Conservation (phyloP, 176 grass and related monocot species). For the Leersia perrieri region DNA sequence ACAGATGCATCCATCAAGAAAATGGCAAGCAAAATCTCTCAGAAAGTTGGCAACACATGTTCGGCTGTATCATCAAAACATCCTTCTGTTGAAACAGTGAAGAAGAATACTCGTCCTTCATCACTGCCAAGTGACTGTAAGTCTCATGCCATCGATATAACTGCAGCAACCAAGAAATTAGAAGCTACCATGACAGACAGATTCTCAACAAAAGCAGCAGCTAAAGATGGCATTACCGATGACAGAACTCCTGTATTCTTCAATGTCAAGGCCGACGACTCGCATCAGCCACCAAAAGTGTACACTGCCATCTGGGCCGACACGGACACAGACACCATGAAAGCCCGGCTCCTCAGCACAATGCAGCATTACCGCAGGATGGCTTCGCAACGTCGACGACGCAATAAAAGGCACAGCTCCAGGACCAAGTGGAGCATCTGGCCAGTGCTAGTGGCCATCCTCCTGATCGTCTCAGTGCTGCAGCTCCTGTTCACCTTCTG, state of each 20-base stretch:
- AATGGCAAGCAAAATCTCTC: background rate
- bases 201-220: background rate
- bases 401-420: constrained; percentile 15
- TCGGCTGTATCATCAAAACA: background rate
- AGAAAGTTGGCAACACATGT: background rate
- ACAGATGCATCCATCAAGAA: background rate
- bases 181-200: background rate
- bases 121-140: too few relatives aligned
- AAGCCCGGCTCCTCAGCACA: constrained; percentile 28
- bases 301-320: constrained; percentile 38
- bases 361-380: constrained; percentile 36
- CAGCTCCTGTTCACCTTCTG: constrained; percentile 57
- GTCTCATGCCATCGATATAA: background rate
- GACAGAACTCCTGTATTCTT: background rate
- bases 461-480: constrained; percentile 48
- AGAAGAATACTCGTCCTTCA: background rate
- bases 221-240: background rate
- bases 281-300: constrained; percentile 25
- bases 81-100: background rate
- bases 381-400: constrained; percentile 21
- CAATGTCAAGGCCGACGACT: background rate
- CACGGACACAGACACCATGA: constrained; percentile 39
- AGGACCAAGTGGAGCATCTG: constrained; percentile 16
- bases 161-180: background rate
- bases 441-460: constrained; percentile 2